These are phyloP conservation scores for Dichomitus squalens DNA, from an alignment of 1,284 basidiomycete genomes.

Conservation along the genomic window DNA sequence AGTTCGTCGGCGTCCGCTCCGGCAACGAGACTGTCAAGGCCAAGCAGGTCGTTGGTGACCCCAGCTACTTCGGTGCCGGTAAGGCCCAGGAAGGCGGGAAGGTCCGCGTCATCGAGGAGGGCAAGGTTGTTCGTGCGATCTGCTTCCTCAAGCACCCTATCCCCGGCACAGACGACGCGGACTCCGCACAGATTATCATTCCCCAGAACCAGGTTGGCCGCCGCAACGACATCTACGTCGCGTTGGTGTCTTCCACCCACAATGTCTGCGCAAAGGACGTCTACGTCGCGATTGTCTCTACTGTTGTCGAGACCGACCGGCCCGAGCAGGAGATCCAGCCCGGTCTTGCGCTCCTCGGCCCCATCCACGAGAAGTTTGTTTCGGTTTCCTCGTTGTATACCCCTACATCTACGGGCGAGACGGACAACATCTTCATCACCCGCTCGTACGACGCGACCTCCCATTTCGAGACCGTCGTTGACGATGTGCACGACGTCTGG, in stretches of 20 bases:
- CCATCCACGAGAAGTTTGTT: constrained; percentile 97
- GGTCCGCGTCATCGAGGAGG: constrained; percentile 87
- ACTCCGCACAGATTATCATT: constrained; percentile 97
- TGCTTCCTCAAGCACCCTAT: constrained; percentile 99
- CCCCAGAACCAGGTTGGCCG: constrained; percentile 97
- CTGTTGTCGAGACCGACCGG: constrained; percentile 93
- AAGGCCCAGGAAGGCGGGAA: constrained; percentile 69
- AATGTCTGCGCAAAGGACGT: constrained; percentile 96
- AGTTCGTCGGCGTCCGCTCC: constrained; percentile 91
- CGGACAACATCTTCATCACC: constrained; percentile 95
- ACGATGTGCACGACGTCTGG: constrained; percentile 95
- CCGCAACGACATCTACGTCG: constrained; percentile 98
- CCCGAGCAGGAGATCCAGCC: constrained; percentile 94
- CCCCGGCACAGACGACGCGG: constrained; percentile 94
- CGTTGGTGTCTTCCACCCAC: constrained; percentile 95
- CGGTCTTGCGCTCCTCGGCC: constrained; percentile 90
- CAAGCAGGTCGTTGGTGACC: constrained; percentile 97
- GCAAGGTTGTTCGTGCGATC: constrained; percentile 96
- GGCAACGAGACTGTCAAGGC: constrained; percentile 95
- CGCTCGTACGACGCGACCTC: constrained; percentile 98
- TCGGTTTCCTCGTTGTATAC: constrained; percentile 88
- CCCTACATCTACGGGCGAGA: constrained; percentile 80
- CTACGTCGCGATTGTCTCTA: constrained; percentile 97
- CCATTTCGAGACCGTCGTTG: constrained; percentile 98
- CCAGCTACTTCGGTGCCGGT: constrained; percentile 92